These are phyloP conservation scores for Cryptococcus wingfieldii DNA, from an alignment of 1,284 basidiomycete genomes.

Conservation along the genomic window DNA sequence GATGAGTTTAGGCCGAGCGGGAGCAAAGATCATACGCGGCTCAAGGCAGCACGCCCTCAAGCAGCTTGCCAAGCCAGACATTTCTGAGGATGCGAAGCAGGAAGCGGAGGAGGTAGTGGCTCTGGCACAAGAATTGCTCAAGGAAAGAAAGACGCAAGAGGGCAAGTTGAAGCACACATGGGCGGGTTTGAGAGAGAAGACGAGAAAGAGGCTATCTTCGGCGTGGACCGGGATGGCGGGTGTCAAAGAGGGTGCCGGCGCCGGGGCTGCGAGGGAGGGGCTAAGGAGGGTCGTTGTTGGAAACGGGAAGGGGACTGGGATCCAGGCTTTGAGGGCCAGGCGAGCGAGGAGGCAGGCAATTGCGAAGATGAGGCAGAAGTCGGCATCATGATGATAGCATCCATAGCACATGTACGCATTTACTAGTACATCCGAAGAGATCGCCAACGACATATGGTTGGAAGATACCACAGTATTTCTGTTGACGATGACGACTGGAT, in stretches of 20 bases:
- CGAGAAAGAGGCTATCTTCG: not conserved
- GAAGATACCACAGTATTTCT: too few species aligned
- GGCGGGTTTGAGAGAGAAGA: not conserved
- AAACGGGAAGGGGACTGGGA: not conserved
- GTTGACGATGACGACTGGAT: too few species aligned
- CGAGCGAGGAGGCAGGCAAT: not conserved
- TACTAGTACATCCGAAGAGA: too few species aligned
- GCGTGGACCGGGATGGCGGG: not conserved
- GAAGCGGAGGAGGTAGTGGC: not conserved
- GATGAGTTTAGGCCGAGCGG: not conserved
- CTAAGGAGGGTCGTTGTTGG: not conserved
- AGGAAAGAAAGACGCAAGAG: not conserved
- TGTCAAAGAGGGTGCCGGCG: not conserved
- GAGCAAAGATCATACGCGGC: conserved; percentile 4
- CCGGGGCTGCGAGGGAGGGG: not conserved
- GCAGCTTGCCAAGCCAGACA: not conserved
- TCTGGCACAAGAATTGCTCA: not conserved
- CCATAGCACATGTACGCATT: too few species aligned
- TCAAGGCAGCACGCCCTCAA: conserved; percentile 5
- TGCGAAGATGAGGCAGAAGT: not conserved
- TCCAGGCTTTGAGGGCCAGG: not conserved
- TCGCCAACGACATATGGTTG: too few species aligned
- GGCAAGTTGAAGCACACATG: not conserved
- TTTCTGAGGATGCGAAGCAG: not conserved
- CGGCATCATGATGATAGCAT: too few species aligned